Evolutionary conservation across 1,284 basidiomycete species (phyloP).

Genomic region (Ustilago sp.): DNA sequence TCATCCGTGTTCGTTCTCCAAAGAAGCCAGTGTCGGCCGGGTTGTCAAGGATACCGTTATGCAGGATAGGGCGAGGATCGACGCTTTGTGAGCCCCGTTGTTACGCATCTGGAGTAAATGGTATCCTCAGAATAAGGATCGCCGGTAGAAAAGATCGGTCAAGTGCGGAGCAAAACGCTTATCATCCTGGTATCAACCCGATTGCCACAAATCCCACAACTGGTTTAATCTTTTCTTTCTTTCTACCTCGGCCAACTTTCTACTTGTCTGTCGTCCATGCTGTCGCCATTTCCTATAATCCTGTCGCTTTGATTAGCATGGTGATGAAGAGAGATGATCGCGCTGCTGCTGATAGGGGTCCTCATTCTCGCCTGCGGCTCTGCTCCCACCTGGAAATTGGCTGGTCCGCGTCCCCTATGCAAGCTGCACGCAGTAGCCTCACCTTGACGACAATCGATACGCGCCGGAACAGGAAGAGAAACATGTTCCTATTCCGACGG

Average conservation of each 20-base stretch:
- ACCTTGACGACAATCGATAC: not conserved
- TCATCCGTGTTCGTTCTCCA: not conserved
- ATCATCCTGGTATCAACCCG: not conserved
- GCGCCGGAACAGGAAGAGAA: not conserved
- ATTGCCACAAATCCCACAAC: not conserved
- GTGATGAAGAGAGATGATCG: not conserved
- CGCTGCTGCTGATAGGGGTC: not conserved
- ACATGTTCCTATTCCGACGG: not conserved
- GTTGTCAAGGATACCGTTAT: not conserved
- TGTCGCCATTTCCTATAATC: not conserved
- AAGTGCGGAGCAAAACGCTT: not conserved
- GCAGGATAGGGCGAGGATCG: not conserved
- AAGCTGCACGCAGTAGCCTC: not conserved
- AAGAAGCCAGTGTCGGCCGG: not conserved
- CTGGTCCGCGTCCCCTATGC: not conserved
- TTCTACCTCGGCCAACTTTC: not conserved
- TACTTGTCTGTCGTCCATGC: not conserved
- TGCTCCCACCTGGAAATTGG: not conserved
- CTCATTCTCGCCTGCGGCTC: not conserved
- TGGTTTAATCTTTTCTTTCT: not conserved
- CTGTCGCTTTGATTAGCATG: not conserved
- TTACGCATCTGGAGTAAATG: not conserved
- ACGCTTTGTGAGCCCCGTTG: not conserved
- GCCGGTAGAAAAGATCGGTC: not conserved
- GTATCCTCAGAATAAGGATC: conserved; percentile 5